Percentiles rank a stretch among this genome's conserved stretches.
Evolutionary conservation across 805 yeast genomes (phyloP).

Genomic region (Starmera pachycereana): DNA sequence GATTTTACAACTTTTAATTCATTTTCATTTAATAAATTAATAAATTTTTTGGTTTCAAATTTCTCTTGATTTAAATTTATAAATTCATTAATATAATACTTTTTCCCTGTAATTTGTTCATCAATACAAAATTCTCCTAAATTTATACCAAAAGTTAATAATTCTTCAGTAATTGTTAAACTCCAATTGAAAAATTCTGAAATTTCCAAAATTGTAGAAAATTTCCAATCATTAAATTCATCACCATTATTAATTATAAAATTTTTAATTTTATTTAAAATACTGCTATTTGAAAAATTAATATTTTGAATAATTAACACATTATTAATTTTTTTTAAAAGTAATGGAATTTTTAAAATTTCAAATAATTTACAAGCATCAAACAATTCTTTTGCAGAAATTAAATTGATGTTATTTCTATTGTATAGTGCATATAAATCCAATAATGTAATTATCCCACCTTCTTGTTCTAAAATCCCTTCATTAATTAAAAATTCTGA

Average conservation of each 20-base stretch:
- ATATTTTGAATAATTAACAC: slow-evolving; percentile 31
- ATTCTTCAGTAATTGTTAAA: slow-evolving; percentile 52
- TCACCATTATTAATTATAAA: slow-evolving; percentile 21
- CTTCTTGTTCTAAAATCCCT: slow-evolving; percentile 36
- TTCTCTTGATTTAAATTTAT: background rate
- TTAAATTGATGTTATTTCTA: slow-evolving; percentile 53
- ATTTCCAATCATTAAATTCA: slow-evolving; percentile 15
- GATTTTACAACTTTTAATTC: too few species aligned
- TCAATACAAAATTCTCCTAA: slow-evolving; percentile 54
- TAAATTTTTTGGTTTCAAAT: too few species aligned
- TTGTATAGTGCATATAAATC: slow-evolving; percentile 60
- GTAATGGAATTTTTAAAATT: slow-evolving; percentile 46
- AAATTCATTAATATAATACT: slow-evolving; percentile 43
- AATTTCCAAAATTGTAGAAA: slow-evolving; percentile 16
- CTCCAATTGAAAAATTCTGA: slow-evolving; percentile 48
- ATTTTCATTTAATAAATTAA: too few species aligned
- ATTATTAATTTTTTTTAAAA: slow-evolving; percentile 26
- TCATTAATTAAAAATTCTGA: slow-evolving; percentile 52
- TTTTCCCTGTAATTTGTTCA: slow-evolving; percentile 55
- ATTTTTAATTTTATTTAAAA: slow-evolving; percentile 17
- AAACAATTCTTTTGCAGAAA: slow-evolving; percentile 59
- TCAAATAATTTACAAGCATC: slow-evolving; percentile 52
- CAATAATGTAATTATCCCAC: slow-evolving; percentile 50
- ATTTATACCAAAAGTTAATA: slow-evolving; percentile 47
- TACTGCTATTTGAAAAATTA: slow-evolving; percentile 23